phyloP scores from a whole-genome alignment of 2,329 filamentous ascomycete genomes.

The Endoconidiophora laricicola region DNA sequence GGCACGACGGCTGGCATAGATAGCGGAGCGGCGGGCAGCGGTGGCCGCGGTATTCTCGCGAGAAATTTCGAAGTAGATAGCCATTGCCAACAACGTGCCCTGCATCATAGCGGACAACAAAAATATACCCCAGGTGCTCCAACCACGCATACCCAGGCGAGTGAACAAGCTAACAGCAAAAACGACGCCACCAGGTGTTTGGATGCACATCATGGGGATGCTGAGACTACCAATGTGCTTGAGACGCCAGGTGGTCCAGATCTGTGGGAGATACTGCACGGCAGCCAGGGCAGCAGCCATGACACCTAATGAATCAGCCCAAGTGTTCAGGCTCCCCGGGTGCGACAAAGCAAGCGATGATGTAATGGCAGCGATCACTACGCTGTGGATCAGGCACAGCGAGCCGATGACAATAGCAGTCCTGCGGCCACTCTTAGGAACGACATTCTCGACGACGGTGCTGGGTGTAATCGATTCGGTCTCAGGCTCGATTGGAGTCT shows the following conservation, averaged over 20 bases:
- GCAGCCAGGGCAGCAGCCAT: conserved; percentile 62
- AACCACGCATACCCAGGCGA: conserved; percentile 64
- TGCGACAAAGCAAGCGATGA: conserved; percentile 47
- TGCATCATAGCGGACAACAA: conserved; percentile 76
- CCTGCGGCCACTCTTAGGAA: conserved; percentile 50
- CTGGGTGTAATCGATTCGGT: conserved; percentile 26
- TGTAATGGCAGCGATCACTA: conserved; percentile 53
- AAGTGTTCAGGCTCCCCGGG: conserved; percentile 49
- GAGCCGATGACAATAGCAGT: conserved; percentile 62
- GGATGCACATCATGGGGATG: conserved; percentile 96
- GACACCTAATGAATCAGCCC: conserved; percentile 76
- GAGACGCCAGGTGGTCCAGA: conserved; percentile 74
- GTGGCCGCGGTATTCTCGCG: conserved; percentile 1
- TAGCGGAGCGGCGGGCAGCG: conserved; percentile 19
- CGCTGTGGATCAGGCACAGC: conserved; percentile 56
- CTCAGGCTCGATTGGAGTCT: conserved; percentile 27
- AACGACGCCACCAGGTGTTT: conserved; percentile 81
- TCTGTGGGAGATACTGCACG: conserved; percentile 89
- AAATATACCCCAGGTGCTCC: conserved; percentile 93
- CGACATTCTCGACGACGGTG: conserved; percentile 22
- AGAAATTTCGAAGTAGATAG: conserved; percentile 52
- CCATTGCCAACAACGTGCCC: conserved; percentile 64
- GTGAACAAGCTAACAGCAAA: conserved; percentile 74
- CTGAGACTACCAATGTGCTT: conserved; percentile 81
- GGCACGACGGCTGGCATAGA: conserved; percentile 17